These are phyloP conservation scores for Corniculantispora saksenae DNA, from an alignment of 2,329 filamentous ascomycete species.

Conservation along the genomic window DNA sequence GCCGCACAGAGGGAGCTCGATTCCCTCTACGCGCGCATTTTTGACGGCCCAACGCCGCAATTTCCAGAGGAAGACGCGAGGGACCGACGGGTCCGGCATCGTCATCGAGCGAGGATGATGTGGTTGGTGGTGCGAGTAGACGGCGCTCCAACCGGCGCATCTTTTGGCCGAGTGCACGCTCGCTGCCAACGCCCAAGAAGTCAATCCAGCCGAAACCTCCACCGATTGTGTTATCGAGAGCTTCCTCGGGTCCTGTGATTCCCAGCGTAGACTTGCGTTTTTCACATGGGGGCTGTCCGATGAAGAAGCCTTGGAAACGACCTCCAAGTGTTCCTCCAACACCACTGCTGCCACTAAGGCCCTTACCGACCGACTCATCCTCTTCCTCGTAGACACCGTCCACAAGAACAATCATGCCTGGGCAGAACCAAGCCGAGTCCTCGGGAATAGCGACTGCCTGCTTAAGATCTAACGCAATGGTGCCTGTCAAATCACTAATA, in stretches of 20 bases:
- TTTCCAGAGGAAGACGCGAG: constrained; percentile 57
- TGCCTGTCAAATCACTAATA: constrained; percentile 84
- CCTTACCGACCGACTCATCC: constrained; percentile 68
- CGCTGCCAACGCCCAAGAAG: constrained; percentile 88
- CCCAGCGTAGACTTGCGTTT: constrained; percentile 78
- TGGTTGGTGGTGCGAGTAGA: constrained; percentile 51
- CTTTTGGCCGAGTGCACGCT: constrained; percentile 75
- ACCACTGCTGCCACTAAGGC: constrained; percentile 74
- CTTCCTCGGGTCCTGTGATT: constrained; percentile 60
- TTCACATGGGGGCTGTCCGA: constrained; percentile 90
- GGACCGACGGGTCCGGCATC: constrained; percentile 30
- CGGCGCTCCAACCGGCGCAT: constrained; percentile 81
- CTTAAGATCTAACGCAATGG: constrained; percentile 79
- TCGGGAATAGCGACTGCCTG: constrained; percentile 81
- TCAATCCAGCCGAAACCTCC: constrained; percentile 97
- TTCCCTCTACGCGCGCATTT: constrained; percentile 53
- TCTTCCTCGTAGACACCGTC: constrained; percentile 98
- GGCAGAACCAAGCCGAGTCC: constrained; percentile 87
- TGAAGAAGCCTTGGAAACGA: constrained; percentile 84
- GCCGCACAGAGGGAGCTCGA: constrained; percentile 50
- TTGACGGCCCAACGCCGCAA: constrained; percentile 52
- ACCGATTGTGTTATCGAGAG: constrained; percentile 62
- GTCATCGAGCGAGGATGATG: constrained; percentile 15
- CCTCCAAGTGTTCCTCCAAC: constrained; percentile 92
- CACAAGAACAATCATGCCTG: constrained; percentile 93